A percentile compares a stretch with the other conserved stretches of the same genome.
phyloP scores from a whole-genome alignment of 2,329 filamentous ascomycete genomes.

The Blastomyces parvus region DNA sequence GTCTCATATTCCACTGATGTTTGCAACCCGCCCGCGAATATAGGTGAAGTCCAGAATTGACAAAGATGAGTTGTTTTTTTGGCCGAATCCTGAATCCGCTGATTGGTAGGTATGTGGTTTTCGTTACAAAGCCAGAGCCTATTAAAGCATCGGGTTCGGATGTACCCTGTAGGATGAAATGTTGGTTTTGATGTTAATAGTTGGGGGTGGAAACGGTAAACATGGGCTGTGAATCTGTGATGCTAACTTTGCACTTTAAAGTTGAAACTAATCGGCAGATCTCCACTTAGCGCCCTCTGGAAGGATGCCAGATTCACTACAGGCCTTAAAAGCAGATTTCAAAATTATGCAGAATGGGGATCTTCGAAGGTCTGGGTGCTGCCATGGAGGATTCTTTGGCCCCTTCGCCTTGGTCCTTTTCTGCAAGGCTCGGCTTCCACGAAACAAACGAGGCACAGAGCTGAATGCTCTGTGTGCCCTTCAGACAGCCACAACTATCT shows the following conservation, averaged over 20 bases:
- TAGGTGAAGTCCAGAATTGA: not conserved
- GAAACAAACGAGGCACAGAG: not conserved
- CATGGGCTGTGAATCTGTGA: not conserved
- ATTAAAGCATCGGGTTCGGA: not conserved
- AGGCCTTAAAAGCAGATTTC: not conserved
- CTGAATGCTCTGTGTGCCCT: not conserved
- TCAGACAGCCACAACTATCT: not conserved
- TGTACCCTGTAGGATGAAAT: not conserved
- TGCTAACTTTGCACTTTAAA: not conserved
- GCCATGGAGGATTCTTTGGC: not conserved
- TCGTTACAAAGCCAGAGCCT: not conserved
- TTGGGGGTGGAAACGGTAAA: too few relatives aligned
- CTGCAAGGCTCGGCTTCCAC: too few relatives aligned
- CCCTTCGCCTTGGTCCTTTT: not conserved
- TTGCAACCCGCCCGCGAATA: not conserved
- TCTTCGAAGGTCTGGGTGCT: not conserved
- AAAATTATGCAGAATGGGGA: not conserved
- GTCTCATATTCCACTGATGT: not conserved
- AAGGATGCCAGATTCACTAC: not conserved
- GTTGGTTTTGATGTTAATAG: not conserved
- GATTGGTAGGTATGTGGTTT: not conserved
- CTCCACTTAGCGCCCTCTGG: not conserved
- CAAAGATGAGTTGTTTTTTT: too few relatives aligned
- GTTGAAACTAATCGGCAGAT: not conserved
- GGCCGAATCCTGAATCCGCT: not conserved